Percentiles rank a stretch among this genome's conserved stretches.
Evolutionary conservation across 208 protist species (phyloP).

Genomic region (Trypanosoma grayi): DNA sequence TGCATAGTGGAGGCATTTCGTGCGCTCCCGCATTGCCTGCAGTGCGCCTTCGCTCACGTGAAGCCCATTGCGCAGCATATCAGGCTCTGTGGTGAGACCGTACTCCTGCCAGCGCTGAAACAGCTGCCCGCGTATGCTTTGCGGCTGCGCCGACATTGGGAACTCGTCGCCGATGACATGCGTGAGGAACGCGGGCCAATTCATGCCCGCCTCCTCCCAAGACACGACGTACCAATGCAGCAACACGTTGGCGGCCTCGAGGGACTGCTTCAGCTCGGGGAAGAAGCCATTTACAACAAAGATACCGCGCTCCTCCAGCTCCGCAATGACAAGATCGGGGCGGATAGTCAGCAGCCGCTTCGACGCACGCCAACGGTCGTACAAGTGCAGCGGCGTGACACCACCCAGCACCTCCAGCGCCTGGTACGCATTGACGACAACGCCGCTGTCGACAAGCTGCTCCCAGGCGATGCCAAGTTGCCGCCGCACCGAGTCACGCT

Average conservation of each 20-base stretch:
- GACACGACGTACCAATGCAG: slow-evolving; percentile 58
- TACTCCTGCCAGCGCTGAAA: slow-evolving; percentile 45
- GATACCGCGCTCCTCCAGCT: slow-evolving; percentile 27
- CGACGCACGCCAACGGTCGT: slow-evolving; percentile 23
- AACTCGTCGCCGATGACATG: slow-evolving; percentile 45
- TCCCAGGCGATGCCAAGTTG: slow-evolving; percentile 33
- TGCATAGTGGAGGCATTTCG: slow-evolving; percentile 31
- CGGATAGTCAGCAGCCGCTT: slow-evolving; percentile 24
- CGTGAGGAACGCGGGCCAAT: slow-evolving; percentile 35
- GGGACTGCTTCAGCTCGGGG: slow-evolving; percentile 34
- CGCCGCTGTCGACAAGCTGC: slow-evolving; percentile 13
- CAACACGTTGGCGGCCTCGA: slow-evolving; percentile 31
- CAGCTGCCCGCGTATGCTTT: slow-evolving; percentile 51
- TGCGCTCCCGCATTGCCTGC: slow-evolving; percentile 59
- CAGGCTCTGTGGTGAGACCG: slow-evolving; percentile 42
- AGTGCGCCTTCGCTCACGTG: slow-evolving; percentile 53
- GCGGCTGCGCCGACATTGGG: slow-evolving; percentile 27
- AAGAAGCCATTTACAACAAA: slow-evolving; percentile 55
- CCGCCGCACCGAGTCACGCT: slow-evolving; percentile 24
- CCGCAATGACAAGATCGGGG: slow-evolving; percentile 28
- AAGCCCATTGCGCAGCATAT: slow-evolving; percentile 55
- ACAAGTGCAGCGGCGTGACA: slow-evolving; percentile 36
- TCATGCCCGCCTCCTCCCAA: slow-evolving; percentile 35
- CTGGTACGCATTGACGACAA: slow-evolving; percentile 42
- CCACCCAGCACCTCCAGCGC: slow-evolving; percentile 31